These are phyloP conservation scores for Eucalyptus microcorys DNA, from an alignment of 345 rosid genomes.

Conservation along the genomic window DNA sequence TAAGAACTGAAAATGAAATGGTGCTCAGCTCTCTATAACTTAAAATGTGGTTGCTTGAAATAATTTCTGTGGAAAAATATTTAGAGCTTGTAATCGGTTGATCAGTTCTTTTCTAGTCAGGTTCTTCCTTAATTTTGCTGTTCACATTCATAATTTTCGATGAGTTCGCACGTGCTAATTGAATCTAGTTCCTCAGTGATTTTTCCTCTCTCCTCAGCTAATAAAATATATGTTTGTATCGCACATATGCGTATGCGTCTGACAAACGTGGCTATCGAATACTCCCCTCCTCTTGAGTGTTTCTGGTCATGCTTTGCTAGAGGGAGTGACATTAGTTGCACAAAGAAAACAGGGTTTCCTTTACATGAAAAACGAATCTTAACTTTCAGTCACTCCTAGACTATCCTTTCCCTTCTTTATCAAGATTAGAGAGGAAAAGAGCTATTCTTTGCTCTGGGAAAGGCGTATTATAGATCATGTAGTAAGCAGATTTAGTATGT, in stretches of 20 bases:
- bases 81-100: neutral
- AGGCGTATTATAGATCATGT: neutral
- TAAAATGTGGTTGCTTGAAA: neutral
- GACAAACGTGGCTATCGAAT: neutral
- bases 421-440: neutral
- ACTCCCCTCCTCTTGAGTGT: neutral
- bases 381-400: neutral
- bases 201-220: neutral
- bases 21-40: neutral
- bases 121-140: neutral
- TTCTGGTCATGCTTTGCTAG: neutral
- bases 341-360: neutral
- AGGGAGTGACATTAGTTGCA: neutral
- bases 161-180: neutral
- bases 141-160: neutral
- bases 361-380: neutral
- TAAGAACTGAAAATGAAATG: neutral
- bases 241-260: neutral
- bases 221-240: neutral
- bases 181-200: neutral
- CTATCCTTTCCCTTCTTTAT: neutral
- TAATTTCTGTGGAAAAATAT: neutral
- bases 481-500: neutral
- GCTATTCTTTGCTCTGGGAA: neutral
- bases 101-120: neutral